Evolutionary conservation across 495 filamentous ascomycete species (phyloP).

Genomic region (Xylaria flabelliformis): DNA sequence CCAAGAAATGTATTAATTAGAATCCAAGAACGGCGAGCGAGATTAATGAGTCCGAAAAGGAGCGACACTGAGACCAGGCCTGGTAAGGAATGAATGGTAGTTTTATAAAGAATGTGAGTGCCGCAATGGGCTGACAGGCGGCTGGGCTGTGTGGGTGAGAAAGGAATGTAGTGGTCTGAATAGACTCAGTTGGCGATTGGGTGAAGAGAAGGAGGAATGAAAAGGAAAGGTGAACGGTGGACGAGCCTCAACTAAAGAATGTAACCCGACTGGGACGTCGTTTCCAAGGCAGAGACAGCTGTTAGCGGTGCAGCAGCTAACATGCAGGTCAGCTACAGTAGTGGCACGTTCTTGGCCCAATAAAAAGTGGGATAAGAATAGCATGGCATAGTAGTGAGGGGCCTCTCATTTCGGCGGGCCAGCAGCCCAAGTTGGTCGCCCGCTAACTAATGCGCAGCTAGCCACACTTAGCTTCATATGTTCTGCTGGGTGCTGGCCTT

Average conservation of each 20-base stretch:
- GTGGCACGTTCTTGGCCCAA: conserved; percentile 13
- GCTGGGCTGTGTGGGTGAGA: conserved; percentile 27
- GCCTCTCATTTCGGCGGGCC: conserved; percentile 1
- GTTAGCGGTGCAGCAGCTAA: background rate
- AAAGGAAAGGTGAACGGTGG: conserved; percentile 2
- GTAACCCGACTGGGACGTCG: background rate
- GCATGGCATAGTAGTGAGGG: background rate
- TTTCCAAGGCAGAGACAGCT: background rate
- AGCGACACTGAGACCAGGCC: conserved; percentile 33
- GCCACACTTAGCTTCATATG: background rate
- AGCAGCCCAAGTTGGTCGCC: background rate
- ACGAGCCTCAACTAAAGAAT: conserved; percentile 20
- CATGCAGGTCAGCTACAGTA: background rate
- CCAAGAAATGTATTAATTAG: conserved; percentile 26
- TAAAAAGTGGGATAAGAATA: conserved; percentile 16
- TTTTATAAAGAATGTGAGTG: conserved; percentile 38
- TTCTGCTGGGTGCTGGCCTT: background rate
- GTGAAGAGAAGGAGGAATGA: conserved; percentile 4
- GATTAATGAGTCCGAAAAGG: conserved; percentile 23
- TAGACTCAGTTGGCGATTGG: conserved; percentile 20
- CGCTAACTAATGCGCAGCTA: conserved; percentile 19
- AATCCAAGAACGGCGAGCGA: conserved; percentile 4
- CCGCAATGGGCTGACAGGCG: conserved; percentile 32
- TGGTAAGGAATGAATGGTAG: conserved; percentile 30
- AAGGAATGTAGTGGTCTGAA: conserved; percentile 25